Evolutionary conservation across 2,329 filamentous ascomycete genomes (phyloP), one percentile per base, ranked within the genome.

Genomic region (Clonostachys chloroleuca): DNA sequence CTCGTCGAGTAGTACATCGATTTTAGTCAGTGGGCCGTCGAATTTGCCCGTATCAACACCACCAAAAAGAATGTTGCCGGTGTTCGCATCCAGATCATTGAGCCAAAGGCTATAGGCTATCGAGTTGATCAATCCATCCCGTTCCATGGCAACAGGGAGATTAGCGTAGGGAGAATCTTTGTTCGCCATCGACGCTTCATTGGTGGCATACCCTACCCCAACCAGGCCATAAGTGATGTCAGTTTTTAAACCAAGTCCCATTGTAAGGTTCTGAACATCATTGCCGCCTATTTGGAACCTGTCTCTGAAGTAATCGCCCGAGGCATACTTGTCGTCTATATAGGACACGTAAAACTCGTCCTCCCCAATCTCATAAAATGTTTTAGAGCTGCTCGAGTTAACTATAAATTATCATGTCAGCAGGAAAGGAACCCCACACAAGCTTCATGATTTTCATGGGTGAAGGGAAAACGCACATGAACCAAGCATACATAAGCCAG

Each of bases 1-100:
- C 46, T 73, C 61, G 55, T 82, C 47, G 13, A 53, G 46, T 5
- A 65, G 69, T 50, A 90, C 72, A 14, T 84, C 73, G 30, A 91
- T 70, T 6, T 74, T 78, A 42, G 75, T 73, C 34, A 92, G 72
- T 3, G 78, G 63, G 43, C 87, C 87, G 1, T 72, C 61, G 65
- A 83, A 94, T 60, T 92, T 92, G 49, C 76, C 78, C 0, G 81
- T 87, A 60, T 92, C 87, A 49, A 92, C 81, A n/a, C 87, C 89
- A 37, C 89, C 89, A 54, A 92, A 94, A 2, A 92, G 70, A 50
- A 92, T 84, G 54, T 72, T 85, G 35, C 89, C 89, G 2, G 77
- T 83, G 50, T 75, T 83, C 1, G 86, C 66, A 49, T 72, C 72
- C 10, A 79, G 61, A 46, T 81, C 77, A 53, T 81, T 81, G 47